Conservation (phyloP, 192 early-diverging fungal species). For the Coemansia umbellata region DNA sequence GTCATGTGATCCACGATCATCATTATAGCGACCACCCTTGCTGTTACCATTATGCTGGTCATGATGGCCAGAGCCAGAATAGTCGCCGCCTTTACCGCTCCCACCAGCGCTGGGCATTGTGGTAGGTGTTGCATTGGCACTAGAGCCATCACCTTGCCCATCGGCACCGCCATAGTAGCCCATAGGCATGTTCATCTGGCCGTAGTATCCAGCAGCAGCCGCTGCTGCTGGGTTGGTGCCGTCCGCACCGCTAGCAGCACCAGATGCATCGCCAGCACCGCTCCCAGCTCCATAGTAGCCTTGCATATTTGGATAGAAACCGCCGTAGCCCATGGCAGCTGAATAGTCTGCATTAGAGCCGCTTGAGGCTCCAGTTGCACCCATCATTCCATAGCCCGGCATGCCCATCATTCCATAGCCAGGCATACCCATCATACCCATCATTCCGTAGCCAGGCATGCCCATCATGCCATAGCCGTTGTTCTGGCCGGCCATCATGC, state of each 20-base stretch:
- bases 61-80: constrained; percentile 2
- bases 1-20: constrained; percentile 13
- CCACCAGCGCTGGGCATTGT: constrained; percentile 1
- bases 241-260: constrained; percentile 3
- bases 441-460: constrained; percentile 18
- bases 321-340: constrained; percentile 29
- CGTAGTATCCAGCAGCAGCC: constrained; percentile 21
- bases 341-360: constrained; percentile 16
- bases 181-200: constrained; percentile 31
- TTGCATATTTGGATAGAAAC: constrained; percentile 32
- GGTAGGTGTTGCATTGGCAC: neutral
- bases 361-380: constrained; percentile 6
- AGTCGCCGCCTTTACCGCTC: constrained; percentile 7
- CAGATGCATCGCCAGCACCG: constrained; percentile 12
- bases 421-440: constrained; percentile 28
- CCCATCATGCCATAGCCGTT: constrained; percentile 14
- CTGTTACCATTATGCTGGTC: constrained; percentile 10
- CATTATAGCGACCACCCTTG: constrained; percentile 8
- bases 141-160: constrained; percentile 22
- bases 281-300: constrained; percentile 19
- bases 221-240: neutral
- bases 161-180: constrained; percentile 31
- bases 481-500: neutral
- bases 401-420: constrained; percentile 34
- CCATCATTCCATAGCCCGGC: constrained; percentile 10